Percentiles rank a stretch among this genome's conserved stretches.
phyloP scores from a whole-genome alignment of 2,329 filamentous ascomycete genomes.

The Myriangium duriaei region DNA sequence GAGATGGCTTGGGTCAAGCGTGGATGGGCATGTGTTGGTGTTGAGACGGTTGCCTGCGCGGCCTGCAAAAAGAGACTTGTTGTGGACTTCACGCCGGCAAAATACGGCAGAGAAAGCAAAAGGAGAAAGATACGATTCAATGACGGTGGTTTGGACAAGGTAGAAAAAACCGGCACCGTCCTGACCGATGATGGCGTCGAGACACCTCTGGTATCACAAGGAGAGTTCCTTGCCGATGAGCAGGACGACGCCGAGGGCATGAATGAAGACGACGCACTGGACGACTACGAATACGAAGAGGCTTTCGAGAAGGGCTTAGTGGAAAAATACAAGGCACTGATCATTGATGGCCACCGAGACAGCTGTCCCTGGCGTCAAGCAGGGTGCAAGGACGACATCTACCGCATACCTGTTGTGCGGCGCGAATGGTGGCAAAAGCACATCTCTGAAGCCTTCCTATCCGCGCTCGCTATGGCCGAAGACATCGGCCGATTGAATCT shows the following conservation, averaged over 20 bases:
- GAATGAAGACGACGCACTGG: conserved; percentile 37
- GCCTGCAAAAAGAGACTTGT: conserved; percentile 75
- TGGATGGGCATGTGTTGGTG: conserved; percentile 76
- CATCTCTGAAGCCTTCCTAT: conserved; percentile 19
- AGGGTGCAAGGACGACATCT: conserved; percentile 70
- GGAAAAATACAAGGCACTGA: conserved; percentile 60
- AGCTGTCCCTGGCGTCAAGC: conserved; percentile 76
- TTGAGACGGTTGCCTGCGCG: conserved; percentile 70
- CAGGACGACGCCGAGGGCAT: conserved; percentile 18
- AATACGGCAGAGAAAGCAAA: conserved; percentile 40
- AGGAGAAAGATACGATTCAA: conserved; percentile 36
- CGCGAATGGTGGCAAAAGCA: conserved; percentile 23
- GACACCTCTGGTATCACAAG: not conserved
- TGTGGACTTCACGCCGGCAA: conserved; percentile 49
- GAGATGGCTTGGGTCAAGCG: conserved; percentile 92
- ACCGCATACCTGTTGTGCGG: conserved; percentile 40
- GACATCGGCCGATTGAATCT: conserved; percentile 15
- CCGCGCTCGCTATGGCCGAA: conserved; percentile 16
- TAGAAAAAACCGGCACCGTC: conserved; percentile 1
- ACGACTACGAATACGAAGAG: conserved; percentile 14
- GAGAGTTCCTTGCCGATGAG: not conserved
- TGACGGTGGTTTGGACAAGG: conserved; percentile 1
- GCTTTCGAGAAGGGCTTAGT: conserved; percentile 51
- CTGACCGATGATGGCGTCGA: not conserved
- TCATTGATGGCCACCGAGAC: conserved; percentile 63